Evolutionary conservation across 257 asterid genomes (phyloP).

Genomic region (Primulina eburnea): DNA sequence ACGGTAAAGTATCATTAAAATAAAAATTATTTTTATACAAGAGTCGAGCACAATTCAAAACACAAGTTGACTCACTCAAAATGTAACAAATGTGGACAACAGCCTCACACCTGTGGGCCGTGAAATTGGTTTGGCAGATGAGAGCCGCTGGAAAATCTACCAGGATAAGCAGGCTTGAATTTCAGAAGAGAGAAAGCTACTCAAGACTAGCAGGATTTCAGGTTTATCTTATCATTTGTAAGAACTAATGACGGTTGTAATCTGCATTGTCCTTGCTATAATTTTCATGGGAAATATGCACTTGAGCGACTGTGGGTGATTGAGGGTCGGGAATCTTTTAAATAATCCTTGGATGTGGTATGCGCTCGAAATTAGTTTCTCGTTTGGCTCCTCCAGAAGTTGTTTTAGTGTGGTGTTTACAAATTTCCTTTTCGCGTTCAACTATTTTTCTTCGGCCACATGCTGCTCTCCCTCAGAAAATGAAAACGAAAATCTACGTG

Average conservation of each 20-base stretch:
- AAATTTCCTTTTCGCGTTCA: neutral
- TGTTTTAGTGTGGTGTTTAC: neutral
- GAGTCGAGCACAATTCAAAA: too few relatives aligned
- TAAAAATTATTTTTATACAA: too few relatives aligned
- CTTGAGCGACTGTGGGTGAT: slow-evolving; percentile 12
- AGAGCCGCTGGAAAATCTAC: slow-evolving; percentile 70
- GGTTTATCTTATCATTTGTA: slow-evolving; percentile 39
- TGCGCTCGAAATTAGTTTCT: neutral
- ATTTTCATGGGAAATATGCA: neutral
- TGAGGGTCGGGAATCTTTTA: neutral
- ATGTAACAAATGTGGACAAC: too few relatives aligned
- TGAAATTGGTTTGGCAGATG: slow-evolving; percentile 88
- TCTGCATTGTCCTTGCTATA: neutral
- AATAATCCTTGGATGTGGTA: slow-evolving; percentile 6
- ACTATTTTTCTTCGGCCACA: neutral
- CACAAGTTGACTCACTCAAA: too few relatives aligned
- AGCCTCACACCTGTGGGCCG: slow-evolving; percentile 82
- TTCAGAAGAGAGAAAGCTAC: slow-evolving; percentile 74
- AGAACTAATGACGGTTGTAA: slow-evolving; percentile 7
- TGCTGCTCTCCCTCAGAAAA: neutral
- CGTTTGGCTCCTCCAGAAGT: neutral
- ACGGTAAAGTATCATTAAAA: too few relatives aligned
- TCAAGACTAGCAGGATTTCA: slow-evolving; percentile 66
- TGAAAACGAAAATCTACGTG: neutral
- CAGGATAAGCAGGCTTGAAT: slow-evolving; percentile 83